These are phyloP conservation scores for Byssochlamys sp. DNA, from an alignment of 2,329 filamentous ascomycete genomes.

Conservation along the genomic window DNA sequence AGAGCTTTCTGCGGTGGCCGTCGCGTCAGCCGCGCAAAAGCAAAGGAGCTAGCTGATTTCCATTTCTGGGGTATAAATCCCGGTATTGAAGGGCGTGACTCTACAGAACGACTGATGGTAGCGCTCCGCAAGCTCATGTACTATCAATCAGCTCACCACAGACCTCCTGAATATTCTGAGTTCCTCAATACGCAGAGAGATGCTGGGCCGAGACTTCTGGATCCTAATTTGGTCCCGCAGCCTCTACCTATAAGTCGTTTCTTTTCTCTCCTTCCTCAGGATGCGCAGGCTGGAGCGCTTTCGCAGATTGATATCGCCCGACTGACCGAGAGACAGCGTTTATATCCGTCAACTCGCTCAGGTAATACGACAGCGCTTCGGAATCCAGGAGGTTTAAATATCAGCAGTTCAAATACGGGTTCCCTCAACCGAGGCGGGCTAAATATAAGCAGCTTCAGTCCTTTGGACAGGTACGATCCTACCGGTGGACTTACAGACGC, in stretches of 20 bases:
- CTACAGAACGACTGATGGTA: neutral
- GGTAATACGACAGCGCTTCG: neutral
- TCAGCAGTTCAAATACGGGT: neutral
- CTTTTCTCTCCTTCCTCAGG: neutral
- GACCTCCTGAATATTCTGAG: slow-evolving; percentile 8
- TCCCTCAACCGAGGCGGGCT: neutral
- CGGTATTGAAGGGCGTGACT: neutral
- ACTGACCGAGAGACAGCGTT: neutral
- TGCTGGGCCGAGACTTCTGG: neutral
- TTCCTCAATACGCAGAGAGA: slow-evolving; percentile 2
- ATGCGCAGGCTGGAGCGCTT: neutral
- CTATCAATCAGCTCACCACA: slow-evolving; percentile 2
- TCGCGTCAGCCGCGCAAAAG: neutral
- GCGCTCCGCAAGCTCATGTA: neutral
- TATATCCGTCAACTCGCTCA: neutral
- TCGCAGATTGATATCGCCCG: neutral
- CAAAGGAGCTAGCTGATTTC: neutral
- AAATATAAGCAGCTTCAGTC: neutral
- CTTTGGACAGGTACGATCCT: neutral
- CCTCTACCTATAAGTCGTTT: neutral
- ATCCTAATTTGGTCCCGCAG: neutral
- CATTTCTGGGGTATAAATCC: neutral
- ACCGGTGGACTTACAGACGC: neutral
- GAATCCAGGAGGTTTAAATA: neutral
- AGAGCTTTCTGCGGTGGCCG: neutral